These are phyloP conservation scores for Trichoderma koningiopsis DNA, from an alignment of 2,329 filamentous ascomycete species.

Conservation along the genomic window DNA sequence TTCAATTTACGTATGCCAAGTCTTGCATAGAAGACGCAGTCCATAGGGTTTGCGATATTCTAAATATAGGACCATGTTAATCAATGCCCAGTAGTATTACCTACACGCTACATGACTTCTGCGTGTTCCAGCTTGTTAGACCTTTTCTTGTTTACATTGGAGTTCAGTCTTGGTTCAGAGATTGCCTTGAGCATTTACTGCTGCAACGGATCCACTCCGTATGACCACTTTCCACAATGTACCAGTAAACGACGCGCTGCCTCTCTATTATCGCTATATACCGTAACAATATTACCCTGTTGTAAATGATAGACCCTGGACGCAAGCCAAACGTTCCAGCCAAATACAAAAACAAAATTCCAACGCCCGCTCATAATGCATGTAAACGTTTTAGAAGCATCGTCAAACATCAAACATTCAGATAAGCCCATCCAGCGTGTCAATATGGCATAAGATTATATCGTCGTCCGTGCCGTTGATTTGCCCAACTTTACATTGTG, in stretches of 20 bases:
- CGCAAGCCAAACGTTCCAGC: neutral
- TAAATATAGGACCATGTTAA: neutral
- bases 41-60: neutral
- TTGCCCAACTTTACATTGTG: neutral
- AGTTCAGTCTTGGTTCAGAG: neutral
- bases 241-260: neutral
- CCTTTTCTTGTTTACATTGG: neutral
- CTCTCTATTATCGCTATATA: constrained; percentile 1
- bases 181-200: neutral
- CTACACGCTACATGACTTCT: neutral
- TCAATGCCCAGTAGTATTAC: neutral
- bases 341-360: constrained; percentile 1
- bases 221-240: neutral
- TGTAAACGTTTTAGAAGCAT: neutral
- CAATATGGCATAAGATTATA: neutral
- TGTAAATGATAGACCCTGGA: neutral
- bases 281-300: neutral
- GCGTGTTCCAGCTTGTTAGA: neutral
- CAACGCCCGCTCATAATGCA: constrained; percentile 26
- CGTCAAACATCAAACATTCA: constrained; percentile 9
- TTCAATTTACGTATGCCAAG: neutral
- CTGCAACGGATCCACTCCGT: neutral
- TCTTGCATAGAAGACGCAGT: neutral
- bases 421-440: neutral
- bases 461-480: neutral